phyloP scores from a whole-genome alignment of 345 rosid genomes.

The Bretschneidera sinensis region DNA sequence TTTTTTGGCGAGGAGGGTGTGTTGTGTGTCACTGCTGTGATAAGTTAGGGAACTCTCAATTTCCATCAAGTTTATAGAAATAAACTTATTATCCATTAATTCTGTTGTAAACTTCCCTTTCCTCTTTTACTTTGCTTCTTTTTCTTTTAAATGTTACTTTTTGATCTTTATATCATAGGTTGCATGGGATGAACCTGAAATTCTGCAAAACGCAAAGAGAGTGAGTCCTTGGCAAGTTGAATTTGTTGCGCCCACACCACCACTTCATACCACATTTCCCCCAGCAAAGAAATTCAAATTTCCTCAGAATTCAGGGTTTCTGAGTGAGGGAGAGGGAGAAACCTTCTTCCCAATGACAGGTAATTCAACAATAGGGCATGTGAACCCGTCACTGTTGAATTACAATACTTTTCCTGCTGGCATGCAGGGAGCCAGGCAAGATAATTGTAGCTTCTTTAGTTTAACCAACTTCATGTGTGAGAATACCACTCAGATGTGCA shows the following conservation, averaged over 20 bases:
- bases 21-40: no score
- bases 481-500: slow-evolving; percentile 30
- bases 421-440: slow-evolving; percentile 99
- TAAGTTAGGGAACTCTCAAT: no score
- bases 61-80: no score
- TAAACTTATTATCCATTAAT: no score
- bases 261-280: slow-evolving; percentile 43
- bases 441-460: slow-evolving; percentile 37
- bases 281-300: slow-evolving; percentile 51
- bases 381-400: slow-evolving; percentile 38
- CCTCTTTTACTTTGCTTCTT: no score
- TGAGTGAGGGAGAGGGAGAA: slow-evolving; percentile 48
- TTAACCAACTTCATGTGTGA: slow-evolving; percentile 40
- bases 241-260: slow-evolving; percentile 32
- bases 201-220: slow-evolving; percentile 54
- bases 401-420: slow-evolving; percentile 78
- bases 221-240: slow-evolving; percentile 94
- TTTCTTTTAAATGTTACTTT: neutral
- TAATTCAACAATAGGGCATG: slow-evolving; percentile 41
- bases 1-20: no score
- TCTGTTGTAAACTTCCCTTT: no score
- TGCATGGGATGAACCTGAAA: slow-evolving; percentile 88
- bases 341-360: slow-evolving; percentile 37
- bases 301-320: slow-evolving; percentile 36
- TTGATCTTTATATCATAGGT: slow-evolving; percentile 37